Base-by-base conservation (phyloP, 2,329 filamentous ascomycete genomes). In the Aspergillus quadrilineatus region DNA sequence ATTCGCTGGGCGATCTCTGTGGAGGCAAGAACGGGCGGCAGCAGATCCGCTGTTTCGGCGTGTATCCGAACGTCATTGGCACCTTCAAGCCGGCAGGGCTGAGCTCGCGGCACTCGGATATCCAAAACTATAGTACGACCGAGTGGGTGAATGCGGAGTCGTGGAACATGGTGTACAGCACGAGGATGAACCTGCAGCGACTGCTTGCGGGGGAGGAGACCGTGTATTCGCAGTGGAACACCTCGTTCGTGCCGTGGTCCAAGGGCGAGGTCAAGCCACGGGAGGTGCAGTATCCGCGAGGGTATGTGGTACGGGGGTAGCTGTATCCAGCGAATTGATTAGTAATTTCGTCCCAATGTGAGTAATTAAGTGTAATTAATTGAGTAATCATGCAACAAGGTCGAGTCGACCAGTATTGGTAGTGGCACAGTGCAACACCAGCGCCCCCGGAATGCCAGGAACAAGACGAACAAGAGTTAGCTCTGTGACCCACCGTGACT, bases 1-100 rank as follows among this genome's bases (percentile, higher is more conserved):
- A 80, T 30, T 71, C 78, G 59, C 61, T 83, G 48, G 66, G 77
- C 9, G 75, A 77, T 50, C 78, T 79, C 66, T 82, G 80, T 61
- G 75, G 78, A 26, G 76, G 76, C 0, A 45, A 55, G 28, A 62
- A 68, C 5, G 61, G 70, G 6, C 69, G 69, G 0, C 68, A 56
- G 14, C 61, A 60, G 44, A 73, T 49, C 62, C 66, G 41, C 59
- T 73, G 55, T 69, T 75, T 50, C 72, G 69, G 44, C 76, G 79
- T 66, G 42, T 82, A 58, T 71, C 80, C 79, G 0, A 69, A 72
- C 30, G 64, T 82, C 3, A 79, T 83, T 62, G 73, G 78, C n/a
- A 76, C 79, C 14, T 76, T 80, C 58, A 69, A 76, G 1, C 64
- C 73, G 0, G 71, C 70, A 0, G 80, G 80, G 6, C 53, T 53